Percentiles rank a stretch among this genome's conserved stretches.
These are phyloP conservation scores for Triangularia verruculosa DNA, from an alignment of 2,329 filamentous ascomycete genomes.

Conservation along the genomic window DNA sequence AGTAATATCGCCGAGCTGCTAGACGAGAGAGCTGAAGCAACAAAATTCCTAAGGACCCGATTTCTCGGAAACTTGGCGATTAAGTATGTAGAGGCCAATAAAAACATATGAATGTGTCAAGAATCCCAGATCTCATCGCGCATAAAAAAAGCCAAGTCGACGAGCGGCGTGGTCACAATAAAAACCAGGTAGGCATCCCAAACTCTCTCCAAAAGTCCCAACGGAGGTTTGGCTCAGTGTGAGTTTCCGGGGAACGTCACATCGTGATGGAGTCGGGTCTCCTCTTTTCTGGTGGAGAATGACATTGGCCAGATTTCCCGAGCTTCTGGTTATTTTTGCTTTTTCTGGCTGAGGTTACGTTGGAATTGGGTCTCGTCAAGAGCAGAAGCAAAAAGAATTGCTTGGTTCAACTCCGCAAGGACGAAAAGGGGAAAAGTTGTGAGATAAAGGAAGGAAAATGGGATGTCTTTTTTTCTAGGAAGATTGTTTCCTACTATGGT, in stretches of 20 bases:
- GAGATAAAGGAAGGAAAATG: background rate
- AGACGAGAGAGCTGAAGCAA: background rate
- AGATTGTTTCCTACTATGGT: too few species aligned
- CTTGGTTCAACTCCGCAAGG: background rate
- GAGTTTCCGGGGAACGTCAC: background rate
- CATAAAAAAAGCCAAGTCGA: background rate
- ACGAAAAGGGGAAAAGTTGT: background rate
- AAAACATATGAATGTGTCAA: background rate
- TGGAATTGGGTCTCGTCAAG: background rate
- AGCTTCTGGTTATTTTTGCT: background rate
- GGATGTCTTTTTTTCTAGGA: background rate
- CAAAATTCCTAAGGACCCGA: too few species aligned
- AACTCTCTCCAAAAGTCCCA: background rate
- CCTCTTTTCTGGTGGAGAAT: background rate
- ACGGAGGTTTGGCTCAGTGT: background rate
- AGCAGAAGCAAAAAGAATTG: background rate
- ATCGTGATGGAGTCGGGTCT: background rate
- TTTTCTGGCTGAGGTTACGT: background rate
- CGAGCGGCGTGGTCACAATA: background rate
- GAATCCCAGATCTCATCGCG: background rate
- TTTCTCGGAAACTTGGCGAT: too few species aligned
- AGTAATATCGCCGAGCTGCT: background rate
- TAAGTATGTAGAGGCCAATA: too few species aligned
- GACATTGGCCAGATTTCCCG: background rate
- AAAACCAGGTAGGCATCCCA: background rate